These are phyloP conservation scores for Vanrija sp. DNA, from an alignment of 1,284 basidiomycete genomes.

Conservation along the genomic window DNA sequence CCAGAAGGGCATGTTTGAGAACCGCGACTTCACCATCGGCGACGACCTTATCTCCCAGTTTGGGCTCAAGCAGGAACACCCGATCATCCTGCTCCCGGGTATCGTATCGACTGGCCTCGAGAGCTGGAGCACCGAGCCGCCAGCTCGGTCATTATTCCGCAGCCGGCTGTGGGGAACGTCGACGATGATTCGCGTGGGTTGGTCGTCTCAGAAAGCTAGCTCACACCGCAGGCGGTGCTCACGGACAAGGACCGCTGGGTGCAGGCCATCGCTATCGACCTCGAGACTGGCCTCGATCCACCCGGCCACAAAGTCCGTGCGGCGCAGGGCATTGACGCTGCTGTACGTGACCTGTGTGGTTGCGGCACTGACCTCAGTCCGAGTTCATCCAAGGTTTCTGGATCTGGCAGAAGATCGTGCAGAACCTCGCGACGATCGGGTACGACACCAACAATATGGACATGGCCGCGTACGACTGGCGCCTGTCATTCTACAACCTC, in stretches of 20 bases:
- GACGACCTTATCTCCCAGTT: slow-evolving; percentile 61
- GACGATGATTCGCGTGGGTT: slow-evolving; percentile 4
- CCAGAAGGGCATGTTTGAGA: slow-evolving; percentile 68
- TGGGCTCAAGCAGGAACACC: slow-evolving; percentile 68
- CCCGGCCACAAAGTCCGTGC: slow-evolving; percentile 84
- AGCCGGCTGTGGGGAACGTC: slow-evolving; percentile 42
- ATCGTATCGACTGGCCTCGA: slow-evolving; percentile 48
- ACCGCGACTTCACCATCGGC: slow-evolving; percentile 79
- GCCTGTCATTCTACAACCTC: slow-evolving; percentile 81
- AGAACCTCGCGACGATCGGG: slow-evolving; percentile 85
- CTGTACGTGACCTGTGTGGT: slow-evolving; percentile 29
- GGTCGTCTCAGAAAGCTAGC: background rate
- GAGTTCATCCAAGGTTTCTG: slow-evolving; percentile 92
- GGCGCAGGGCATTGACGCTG: slow-evolving; percentile 67
- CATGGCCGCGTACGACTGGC: slow-evolving; percentile 86
- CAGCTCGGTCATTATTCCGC: slow-evolving; percentile 47
- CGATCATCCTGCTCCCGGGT: slow-evolving; percentile 76
- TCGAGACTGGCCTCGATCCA: slow-evolving; percentile 86
- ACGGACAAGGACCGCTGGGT: slow-evolving; percentile 88
- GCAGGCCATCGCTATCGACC: slow-evolving; percentile 82
- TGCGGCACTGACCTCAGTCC: slow-evolving; percentile 46
- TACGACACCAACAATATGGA: slow-evolving; percentile 88
- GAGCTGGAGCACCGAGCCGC: slow-evolving; percentile 44
- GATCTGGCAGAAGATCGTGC: slow-evolving; percentile 92
- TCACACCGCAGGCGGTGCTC: slow-evolving; percentile 17